These are phyloP conservation scores for Tulasnella sp. DNA, from an alignment of 768 basidiomycete species.

Conservation along the genomic window DNA sequence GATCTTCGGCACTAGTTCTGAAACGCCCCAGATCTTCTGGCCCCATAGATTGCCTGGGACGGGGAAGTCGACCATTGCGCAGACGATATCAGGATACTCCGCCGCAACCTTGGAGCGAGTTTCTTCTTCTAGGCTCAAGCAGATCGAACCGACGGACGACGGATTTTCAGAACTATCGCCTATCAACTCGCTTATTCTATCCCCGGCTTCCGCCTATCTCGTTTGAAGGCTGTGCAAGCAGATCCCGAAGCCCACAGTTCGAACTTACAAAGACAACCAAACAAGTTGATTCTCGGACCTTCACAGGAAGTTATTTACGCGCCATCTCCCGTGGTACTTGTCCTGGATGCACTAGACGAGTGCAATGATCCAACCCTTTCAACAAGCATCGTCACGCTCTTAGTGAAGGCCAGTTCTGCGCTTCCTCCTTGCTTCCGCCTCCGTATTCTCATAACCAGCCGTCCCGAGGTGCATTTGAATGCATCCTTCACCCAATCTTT, in stretches of 20 bases:
- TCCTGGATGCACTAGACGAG: slow-evolving; percentile 33
- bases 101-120: too few relatives aligned
- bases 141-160: too few relatives aligned
- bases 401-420: slow-evolving; percentile 15
- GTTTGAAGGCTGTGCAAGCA: too few relatives aligned
- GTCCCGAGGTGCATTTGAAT: slow-evolving; percentile 25
- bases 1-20: not conserved
- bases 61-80: too few relatives aligned
- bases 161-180: too few relatives aligned
- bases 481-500: not conserved
- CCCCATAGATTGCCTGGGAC: too few relatives aligned
- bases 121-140: not conserved
- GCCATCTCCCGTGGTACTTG: slow-evolving; percentile 22
- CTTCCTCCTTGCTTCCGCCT: slow-evolving; percentile 23
- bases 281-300: slow-evolving; percentile 18
- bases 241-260: too few relatives aligned
- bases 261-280: too few relatives aligned
- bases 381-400: slow-evolving; percentile 21
- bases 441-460: slow-evolving; percentile 28
- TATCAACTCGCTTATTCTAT: too few relatives aligned
- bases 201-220: too few relatives aligned
- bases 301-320: not conserved
- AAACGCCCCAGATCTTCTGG: not conserved
- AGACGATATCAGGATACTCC: too few relatives aligned
- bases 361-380: slow-evolving; percentile 18